Evolutionary conservation across 31 red algal genomes (phyloP), one percentile per base, ranked within the genome.

Genomic region (Endocladia muricata): DNA sequence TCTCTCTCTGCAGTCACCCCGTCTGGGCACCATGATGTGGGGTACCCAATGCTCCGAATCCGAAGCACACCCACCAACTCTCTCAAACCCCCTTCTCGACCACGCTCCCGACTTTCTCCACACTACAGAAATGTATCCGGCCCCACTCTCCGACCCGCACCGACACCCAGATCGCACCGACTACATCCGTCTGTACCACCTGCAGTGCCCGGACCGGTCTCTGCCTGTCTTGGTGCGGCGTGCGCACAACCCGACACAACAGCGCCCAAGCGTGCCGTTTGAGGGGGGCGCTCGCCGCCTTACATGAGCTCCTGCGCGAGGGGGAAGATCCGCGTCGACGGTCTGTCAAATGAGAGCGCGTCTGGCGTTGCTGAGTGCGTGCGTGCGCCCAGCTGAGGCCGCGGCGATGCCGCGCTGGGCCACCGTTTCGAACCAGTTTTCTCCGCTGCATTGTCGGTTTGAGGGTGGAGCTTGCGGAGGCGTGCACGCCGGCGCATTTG

Each of bases 141-240:
- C 70, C 5, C 81, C 89, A 2, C n/a, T 35, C 0, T 63, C 41
- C 32, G 51, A 11, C 2, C 76, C 81, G 15, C 32, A 17, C 0
- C 57, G 64, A 44, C 38, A 56, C 4, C 78, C 78, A 31, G 87
- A 78, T 33, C 4, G 4, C 37, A 94, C 95, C 6, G 86, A 98
- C 40, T 94, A 94, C 62, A 91, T 98, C 64, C 90, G 94, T 65
- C 74, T 98, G 42, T 87, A 88, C 44, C 95, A 98, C 68, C 77
- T 98, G 39, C 95, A 98, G 59, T 98, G 95, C 90, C 95, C 95
- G 4, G 95, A 89, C 55, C 84, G 95, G 22, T 93, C 82, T 54
- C 86, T 88, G 41, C 95, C 95, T 37, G 32, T 83, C 6, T 98
- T 90, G 51, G 82, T 84, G 7, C 41, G 57, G 19, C 55, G 83